Evolutionary conservation across 2,329 filamentous ascomycete genomes (phyloP).

Genomic region (Bertia moriformis): DNA sequence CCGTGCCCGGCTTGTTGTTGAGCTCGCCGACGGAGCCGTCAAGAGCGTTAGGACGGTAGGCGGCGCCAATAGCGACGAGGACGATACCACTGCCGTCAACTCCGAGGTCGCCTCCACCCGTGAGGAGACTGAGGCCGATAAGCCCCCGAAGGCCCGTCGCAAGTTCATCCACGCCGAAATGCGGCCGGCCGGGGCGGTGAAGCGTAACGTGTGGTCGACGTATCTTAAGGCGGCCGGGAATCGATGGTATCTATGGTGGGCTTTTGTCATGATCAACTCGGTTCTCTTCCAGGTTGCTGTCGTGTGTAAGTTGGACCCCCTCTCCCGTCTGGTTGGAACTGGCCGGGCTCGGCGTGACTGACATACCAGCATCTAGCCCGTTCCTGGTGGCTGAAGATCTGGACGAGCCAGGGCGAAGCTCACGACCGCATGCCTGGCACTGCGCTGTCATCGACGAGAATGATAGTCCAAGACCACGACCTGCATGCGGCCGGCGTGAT

Average conservation of each 20-base stretch:
- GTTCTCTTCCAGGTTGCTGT: constrained; percentile 18
- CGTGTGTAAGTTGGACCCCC: not conserved
- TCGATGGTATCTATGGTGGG: constrained; percentile 18
- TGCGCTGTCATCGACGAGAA: constrained; percentile 9
- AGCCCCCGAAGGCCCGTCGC: constrained; percentile 18
- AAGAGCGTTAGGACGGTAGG: constrained; percentile 2
- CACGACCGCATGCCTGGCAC: not conserved
- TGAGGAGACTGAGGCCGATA: constrained; percentile 12
- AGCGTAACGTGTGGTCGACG: constrained; percentile 27
- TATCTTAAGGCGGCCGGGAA: constrained; percentile 35
- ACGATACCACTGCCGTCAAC: constrained; percentile 14
- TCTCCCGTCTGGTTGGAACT: too few species aligned
- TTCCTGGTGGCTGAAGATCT: constrained; percentile 18
- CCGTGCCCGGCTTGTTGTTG: constrained; percentile 35
- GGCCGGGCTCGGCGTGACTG: too few species aligned
- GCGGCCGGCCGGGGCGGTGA: constrained; percentile 33
- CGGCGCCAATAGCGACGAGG: constrained; percentile 13
- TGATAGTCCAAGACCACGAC: constrained; percentile 5
- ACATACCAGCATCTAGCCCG: constrained; percentile 11
- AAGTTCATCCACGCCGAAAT: constrained; percentile 41
- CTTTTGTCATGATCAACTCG: constrained; percentile 19
- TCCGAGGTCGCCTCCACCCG: constrained; percentile 9
- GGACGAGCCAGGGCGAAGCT: too few species aligned
- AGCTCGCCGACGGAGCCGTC: constrained; percentile 33
- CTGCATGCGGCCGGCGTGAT: constrained; percentile 6